A percentile compares a stretch with the other conserved stretches of the same genome.
phyloP scores from a whole-genome alignment of 1,139 yeast species.

The Hyphopichia pseudoburtonii region DNA sequence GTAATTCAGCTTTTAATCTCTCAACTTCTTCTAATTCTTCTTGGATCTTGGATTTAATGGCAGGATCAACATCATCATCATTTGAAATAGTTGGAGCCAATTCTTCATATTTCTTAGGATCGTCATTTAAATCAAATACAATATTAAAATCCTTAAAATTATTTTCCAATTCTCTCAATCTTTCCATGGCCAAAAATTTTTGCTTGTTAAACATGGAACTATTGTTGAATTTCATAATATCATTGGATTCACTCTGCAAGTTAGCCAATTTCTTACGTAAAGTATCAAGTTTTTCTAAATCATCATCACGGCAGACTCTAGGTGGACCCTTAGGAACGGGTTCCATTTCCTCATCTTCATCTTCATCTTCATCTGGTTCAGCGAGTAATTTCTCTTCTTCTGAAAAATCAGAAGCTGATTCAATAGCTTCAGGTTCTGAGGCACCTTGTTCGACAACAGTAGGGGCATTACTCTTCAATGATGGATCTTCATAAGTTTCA shows the following conservation, averaged over 20 bases:
- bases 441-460: conserved; percentile 11
- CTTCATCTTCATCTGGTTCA: conserved; percentile 16
- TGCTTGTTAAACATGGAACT: conserved; percentile 59
- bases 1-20: conserved; percentile 42
- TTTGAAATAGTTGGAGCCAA: neutral
- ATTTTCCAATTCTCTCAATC: conserved; percentile 62
- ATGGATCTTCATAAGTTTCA: conserved; percentile 36
- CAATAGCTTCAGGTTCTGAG: conserved; percentile 14
- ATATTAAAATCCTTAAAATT: conserved; percentile 62
- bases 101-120: neutral
- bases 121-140: conserved; percentile 39
- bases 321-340: conserved; percentile 25
- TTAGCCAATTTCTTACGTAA: conserved; percentile 58
- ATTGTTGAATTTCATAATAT: conserved; percentile 66
- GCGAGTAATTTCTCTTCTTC: conserved; percentile 14
- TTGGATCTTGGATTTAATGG: conserved; percentile 35
- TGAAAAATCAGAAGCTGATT: conserved; percentile 11
- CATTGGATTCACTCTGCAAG: conserved; percentile 72
- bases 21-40: conserved; percentile 50
- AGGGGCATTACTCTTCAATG: conserved; percentile 5
- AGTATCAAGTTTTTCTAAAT: conserved; percentile 47
- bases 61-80: conserved; percentile 30
- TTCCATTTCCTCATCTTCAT: conserved; percentile 15
- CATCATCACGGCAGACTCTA: conserved; percentile 41
- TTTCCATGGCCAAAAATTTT: conserved; percentile 63